Conservation (phyloP, 2,329 filamentous ascomycete genomes). For the Botrytis aclada region DNA sequence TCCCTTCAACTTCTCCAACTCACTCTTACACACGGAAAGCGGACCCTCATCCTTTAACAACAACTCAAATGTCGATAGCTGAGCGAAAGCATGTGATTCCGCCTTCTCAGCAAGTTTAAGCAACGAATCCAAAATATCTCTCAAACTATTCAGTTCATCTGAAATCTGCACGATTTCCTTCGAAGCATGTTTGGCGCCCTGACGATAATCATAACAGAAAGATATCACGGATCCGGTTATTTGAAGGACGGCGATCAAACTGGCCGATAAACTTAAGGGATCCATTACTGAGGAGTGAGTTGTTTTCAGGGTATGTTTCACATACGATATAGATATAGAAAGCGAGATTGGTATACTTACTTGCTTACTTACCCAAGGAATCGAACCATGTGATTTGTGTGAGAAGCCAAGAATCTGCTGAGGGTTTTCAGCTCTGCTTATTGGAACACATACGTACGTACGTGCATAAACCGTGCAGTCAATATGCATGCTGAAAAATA, state of each 20-base stretch:
- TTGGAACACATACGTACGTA: not conserved
- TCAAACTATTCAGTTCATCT: conserved; percentile 26
- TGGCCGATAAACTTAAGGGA: conserved; percentile 28
- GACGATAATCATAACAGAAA: conserved; percentile 30
- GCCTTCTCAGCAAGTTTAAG: conserved; percentile 26
- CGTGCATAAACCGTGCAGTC: not conserved
- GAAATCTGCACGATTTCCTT: conserved; percentile 26
- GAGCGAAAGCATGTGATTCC: not conserved
- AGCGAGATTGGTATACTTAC: not conserved
- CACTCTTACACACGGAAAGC: conserved; percentile 22
- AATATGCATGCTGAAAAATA: not conserved
- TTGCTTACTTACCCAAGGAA: not conserved
- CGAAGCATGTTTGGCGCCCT: conserved; percentile 22
- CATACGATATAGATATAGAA: not conserved
- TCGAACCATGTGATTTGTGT: not conserved
- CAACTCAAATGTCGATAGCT: conserved; percentile 23
- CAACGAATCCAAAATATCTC: conserved; percentile 25
- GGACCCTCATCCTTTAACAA: conserved; percentile 24
- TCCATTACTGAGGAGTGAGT: conserved; percentile 22
- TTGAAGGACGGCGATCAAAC: conserved; percentile 29
- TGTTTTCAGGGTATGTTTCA: not conserved
- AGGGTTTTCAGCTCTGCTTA: not conserved
- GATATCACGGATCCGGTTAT: conserved; percentile 26
- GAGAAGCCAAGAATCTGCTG: not conserved
- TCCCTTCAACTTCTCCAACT: conserved; percentile 23